phyloP scores from a whole-genome alignment of 306 rosid genomes.

The apple (Malus domestica) region ASM211411v1 NC_041793.1:41610001-41610500 shows the following conservation, averaged over 20 bases:
- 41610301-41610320: background rate
- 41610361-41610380: background rate
- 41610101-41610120: background rate
- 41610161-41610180: background rate
- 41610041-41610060: background rate
- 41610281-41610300: background rate
- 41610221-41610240: no score
- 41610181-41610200: no score
- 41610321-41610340: background rate
- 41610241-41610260: background rate
- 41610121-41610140: background rate
- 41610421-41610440: no score
- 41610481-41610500: background rate
- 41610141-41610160: no score
- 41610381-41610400: background rate
- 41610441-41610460: background rate
- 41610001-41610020: background rate
- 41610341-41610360: background rate
- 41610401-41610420: no score
- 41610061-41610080: background rate
- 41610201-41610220: no score
- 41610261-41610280: no score
- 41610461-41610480: background rate
- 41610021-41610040: no score
- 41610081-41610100: no score